phyloP scores from a whole-genome alignment of 257 asterid genomes.

The Handroanthus guayacan region DNA sequence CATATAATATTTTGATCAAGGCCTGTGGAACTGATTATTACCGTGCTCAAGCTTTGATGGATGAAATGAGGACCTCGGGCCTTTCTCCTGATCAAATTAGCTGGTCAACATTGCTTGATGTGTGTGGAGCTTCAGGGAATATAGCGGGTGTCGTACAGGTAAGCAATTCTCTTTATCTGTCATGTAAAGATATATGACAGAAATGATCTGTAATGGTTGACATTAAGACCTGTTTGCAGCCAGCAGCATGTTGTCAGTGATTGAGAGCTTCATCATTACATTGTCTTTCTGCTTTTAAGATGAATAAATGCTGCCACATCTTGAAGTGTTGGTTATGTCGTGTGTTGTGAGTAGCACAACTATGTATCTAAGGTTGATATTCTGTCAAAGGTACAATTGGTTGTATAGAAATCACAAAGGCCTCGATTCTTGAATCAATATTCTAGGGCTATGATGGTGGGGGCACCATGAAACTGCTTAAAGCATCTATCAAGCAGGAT shows the following conservation, averaged over 20 bases:
- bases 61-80: constrained; percentile 81
- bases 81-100: constrained; percentile 85
- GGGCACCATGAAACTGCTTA: constrained; percentile 6
- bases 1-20: constrained; percentile 91
- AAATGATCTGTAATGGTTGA: constrained; percentile 25
- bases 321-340: constrained; percentile 13
- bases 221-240: constrained; percentile 29
- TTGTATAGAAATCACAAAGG: neutral
- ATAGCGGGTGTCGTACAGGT: constrained; percentile 75
- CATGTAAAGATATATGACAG: constrained; percentile 7
- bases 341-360: neutral
- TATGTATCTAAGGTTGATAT: neutral
- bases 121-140: constrained; percentile 76
- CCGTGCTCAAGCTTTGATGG: constrained; percentile 88
- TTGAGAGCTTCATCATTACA: constrained; percentile 11
- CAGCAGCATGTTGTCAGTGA: constrained; percentile 22
- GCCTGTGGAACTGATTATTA: constrained; percentile 87
- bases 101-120: constrained; percentile 87
- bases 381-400: constrained; percentile 1
- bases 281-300: constrained; percentile 11
- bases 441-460: constrained; percentile 4
- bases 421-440: constrained; percentile 10
- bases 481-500: constrained; percentile 4
- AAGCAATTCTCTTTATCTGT: constrained; percentile 33
- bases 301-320: constrained; percentile 18